Evolutionary conservation across 1,284 basidiomycete species (phyloP), one percentile per base, ranked within the genome.

Genomic region (Ceratobasidium sp.): DNA sequence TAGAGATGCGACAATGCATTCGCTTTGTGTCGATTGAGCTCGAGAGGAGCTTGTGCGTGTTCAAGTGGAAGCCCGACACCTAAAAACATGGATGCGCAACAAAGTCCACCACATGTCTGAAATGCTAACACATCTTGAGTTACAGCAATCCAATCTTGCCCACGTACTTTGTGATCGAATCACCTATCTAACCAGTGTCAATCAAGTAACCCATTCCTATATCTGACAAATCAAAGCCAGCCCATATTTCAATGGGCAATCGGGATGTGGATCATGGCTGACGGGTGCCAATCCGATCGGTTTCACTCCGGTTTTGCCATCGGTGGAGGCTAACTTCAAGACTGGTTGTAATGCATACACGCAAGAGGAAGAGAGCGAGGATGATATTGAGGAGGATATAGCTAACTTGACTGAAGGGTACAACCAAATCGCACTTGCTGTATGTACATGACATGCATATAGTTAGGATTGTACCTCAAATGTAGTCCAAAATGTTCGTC

Each of bases 41-140:
- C 40, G 55, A 1, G 73, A 71, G 40, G 73, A 73, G 42, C 32
- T 69, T 27, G 17, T 57, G 12, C 70, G 72, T 3, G 3, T 54
- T n/a, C 53, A 54, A 35, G 32, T 54, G 4, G 32, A 54, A 35
- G 53, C 20, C 1, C 53, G 32, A 7, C 69, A 34, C 1, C 22
- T 54, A 3, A 29, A 54, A 12, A 54, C 53, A 3, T 54, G 53
- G 53, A 54, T 54, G 53, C 13, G 53, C 12, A 34, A 54, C 31
- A 34, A 54, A 2, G 7, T 54, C 15, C 34, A 54, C 20, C 53
- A 54, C n/a, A 31, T 32, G 5, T 17, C 4, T 4, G 29, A 54
- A n/a, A 34, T 6, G 6, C 27, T 27, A 5, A 27, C 15, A 7
- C 12, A 5, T 27, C 49, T 52, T 17, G 7, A 52, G 25, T 15